Base-by-base conservation (phyloP, 768 basidiomycete species). In the Trametes meyenii region DNA sequence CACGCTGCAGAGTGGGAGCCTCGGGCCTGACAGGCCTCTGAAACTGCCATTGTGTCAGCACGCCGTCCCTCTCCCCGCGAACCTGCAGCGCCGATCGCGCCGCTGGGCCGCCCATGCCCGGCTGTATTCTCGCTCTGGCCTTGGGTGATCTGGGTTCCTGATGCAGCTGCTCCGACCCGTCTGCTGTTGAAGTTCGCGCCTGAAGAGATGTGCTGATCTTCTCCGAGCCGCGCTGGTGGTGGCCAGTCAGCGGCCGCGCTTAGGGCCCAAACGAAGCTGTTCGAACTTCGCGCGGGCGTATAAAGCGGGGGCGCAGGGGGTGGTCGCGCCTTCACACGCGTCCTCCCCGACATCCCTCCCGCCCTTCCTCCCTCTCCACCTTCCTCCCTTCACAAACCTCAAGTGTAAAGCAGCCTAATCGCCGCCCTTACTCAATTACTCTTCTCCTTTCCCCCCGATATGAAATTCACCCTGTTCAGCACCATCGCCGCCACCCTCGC, bases 381-480 rank as follows among this genome's bases (percentile, higher is more conserved):
- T 19, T 43, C 38, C 21, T 17, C 23, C 8, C 50, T 17, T 42
- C 5, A 40, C 26, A 14, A 12, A 52, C 51, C 46, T 21, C 23
- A 53, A 61, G 24, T 23, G 44, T 54, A 53, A 26, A 54, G 48
- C 45, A 46, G 43, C 56, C 48, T 58, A 58, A 58, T 58, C 36
- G 56, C 42, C 60, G 46, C 49, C 60, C 38, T 23, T 50, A 49
- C 44, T 38, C 26, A 46, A 33, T 33, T 21, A 39, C 35, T 39
- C 5, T 23, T 8, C 10, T 43, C 21, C 40, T 26, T 44, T 17
- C 35, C 39, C 16, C 13, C 42, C 17, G 46, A 39, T 33, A 56
- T 58, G 58, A 59, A 65, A 45, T 50, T 53, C 46, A 29, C 59
- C 26, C 58, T 57, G 39, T n/a, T 50, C 36, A 11, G 55, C 29